These are phyloP conservation scores for Colletotrichum sp. DNA, from an alignment of 2,329 filamentous ascomycete species.

Conservation along the genomic window DNA sequence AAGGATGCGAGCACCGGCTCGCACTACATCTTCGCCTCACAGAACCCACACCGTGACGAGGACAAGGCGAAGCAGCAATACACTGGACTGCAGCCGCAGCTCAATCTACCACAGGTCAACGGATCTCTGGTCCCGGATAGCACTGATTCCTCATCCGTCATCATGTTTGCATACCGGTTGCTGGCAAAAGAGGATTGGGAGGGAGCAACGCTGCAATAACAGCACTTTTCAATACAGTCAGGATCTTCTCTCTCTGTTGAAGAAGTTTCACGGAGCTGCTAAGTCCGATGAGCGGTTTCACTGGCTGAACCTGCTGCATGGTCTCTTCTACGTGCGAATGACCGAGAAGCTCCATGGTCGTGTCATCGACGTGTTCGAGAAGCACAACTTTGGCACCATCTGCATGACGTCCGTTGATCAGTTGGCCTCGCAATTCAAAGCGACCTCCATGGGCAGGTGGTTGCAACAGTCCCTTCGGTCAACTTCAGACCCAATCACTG, in stretches of 20 bases:
- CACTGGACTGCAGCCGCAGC: neutral
- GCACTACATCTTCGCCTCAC: neutral
- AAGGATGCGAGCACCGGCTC: neutral
- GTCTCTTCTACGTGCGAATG: neutral
- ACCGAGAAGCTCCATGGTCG: neutral
- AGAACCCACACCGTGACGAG: neutral
- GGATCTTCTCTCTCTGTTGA: neutral
- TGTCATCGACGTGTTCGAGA: neutral
- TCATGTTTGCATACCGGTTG: neutral
- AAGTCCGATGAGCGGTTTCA: neutral
- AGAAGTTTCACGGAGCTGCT: neutral
- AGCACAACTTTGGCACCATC: neutral
- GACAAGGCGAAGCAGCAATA: neutral
- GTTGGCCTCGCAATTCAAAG: neutral
- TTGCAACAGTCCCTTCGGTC: neutral
- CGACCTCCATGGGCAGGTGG: neutral
- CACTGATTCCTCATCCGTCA: neutral
- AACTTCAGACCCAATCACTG: neutral
- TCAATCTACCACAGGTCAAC: neutral
- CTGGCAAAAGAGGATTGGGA: neutral
- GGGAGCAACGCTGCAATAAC: neutral
- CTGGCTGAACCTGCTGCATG: neutral
- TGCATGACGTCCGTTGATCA: neutral
- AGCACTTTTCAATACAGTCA: neutral
- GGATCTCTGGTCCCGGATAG: neutral